Evolutionary conservation across 257 asterid species (phyloP), one percentile per base, ranked within the genome.

Genomic region (Euphrasia confusa): DNA sequence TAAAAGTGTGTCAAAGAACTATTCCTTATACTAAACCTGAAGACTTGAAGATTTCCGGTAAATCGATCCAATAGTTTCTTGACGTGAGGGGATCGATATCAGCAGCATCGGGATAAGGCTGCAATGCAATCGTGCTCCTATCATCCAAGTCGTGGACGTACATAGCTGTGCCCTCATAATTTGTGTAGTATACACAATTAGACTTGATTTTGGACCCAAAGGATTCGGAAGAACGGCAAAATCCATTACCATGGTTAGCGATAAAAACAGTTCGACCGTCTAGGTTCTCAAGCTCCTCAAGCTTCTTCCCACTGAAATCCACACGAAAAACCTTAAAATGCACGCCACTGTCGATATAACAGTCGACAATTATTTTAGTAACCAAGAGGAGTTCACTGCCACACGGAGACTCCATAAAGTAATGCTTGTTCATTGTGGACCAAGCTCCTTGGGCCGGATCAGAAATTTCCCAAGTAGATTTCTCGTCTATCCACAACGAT

Each of bases 121-220:
- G 39, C 39, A 33, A 33, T 8, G 39, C 7, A 33, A 33, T 5
- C 7, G 39, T 33, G 39, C 50, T 44, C n/a, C n/a, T 44, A 44
- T 44, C 50, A 11, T 44, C 50, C 65, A 61, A 24, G 35, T 44
- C 55, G 8, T 61, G 44, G 5, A 42, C 28, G 39, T 21, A 40
- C 26, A 61, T 10, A 61, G 11, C 48, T 2, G 5, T 44, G n/a
- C 0, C 14, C 2, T 21, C 10, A 33, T 8, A 1, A 42, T 17
- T 11, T 1, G 54, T 61, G 27, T 44, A 61, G 24, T 61, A 61
- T 61, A 61, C 26, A 5, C 54, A 61, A 61, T 61, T 61, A 13
- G 66, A 2, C 12, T 24, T 42, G 11, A n/a, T 48, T 48, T 7
- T 24, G 0, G 14, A 42, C 7, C 24, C 40, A 2, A 9, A 0